Conservation (phyloP, 768 basidiomycete species). For the Dentipellis fragilis region DNA sequence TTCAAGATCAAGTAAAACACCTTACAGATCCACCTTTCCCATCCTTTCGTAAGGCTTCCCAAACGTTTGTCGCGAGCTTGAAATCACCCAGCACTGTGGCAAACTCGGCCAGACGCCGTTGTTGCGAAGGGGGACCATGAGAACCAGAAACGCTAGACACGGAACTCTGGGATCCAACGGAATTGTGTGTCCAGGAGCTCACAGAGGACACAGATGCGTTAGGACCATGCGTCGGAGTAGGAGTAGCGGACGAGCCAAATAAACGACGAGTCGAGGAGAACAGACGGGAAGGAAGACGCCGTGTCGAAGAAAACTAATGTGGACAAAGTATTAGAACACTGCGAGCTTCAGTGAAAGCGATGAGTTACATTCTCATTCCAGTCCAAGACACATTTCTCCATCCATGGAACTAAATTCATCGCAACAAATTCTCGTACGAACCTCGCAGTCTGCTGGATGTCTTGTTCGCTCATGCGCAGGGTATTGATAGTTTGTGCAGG, state of each 20-base stretch:
- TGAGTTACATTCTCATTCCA: conserved; percentile 78
- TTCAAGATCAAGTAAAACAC: conserved; percentile 10
- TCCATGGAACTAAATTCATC: conserved; percentile 90
- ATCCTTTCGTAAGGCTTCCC: conserved; percentile 84
- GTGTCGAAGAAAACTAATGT: conserved; percentile 56
- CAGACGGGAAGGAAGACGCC: conserved; percentile 73
- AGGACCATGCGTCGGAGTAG: conserved; percentile 30
- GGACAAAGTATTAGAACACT: neutral
- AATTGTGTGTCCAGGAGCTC: conserved; percentile 13
- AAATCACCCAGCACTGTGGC: conserved; percentile 87
- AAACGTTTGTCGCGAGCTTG: conserved; percentile 71
- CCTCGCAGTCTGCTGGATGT: conserved; percentile 64
- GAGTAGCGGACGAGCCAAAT: conserved; percentile 52
- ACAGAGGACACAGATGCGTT: conserved; percentile 28
- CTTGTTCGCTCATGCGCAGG: conserved; percentile 52
- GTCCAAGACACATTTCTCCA: conserved; percentile 88
- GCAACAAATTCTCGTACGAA: conserved; percentile 84
- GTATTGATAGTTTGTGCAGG: conserved; percentile 14
- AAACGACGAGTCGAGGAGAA: conserved; percentile 79
- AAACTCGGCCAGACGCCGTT: conserved; percentile 90
- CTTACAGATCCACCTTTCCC: conserved; percentile 78
- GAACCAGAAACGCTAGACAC: conserved; percentile 17
- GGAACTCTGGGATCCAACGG: conserved; percentile 23
- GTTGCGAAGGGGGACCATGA: conserved; percentile 41
- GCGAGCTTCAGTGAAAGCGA: neutral